Percentiles rank a stretch among this genome's conserved stretches.
These are phyloP conservation scores for Kurtzmaniella fragi DNA, from an alignment of 805 yeast genomes.

Conservation along the genomic window DNA sequence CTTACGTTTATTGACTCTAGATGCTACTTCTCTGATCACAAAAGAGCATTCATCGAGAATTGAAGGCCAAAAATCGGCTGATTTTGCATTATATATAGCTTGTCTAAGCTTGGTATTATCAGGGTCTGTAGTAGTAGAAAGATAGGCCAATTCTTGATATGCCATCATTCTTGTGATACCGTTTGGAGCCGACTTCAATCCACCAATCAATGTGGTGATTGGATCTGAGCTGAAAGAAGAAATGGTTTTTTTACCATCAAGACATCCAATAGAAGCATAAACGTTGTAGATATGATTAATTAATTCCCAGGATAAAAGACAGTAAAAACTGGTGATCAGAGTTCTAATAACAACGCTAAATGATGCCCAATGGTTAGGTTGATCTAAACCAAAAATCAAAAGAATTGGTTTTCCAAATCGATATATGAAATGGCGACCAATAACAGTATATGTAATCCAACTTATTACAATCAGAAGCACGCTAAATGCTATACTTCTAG, in stretches of 20 bases:
- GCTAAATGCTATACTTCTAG: conserved; percentile 33
- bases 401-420: conserved; percentile 5
- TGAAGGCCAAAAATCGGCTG: conserved; percentile 48
- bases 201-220: conserved; percentile 57
- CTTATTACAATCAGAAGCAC: conserved; percentile 19
- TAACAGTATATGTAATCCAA: conserved; percentile 32
- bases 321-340: conserved; percentile 14
- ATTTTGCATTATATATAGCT: conserved; percentile 48
- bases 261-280: conserved; percentile 66
- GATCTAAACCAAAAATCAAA: conserved; percentile 24
- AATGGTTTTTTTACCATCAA: conserved; percentile 60
- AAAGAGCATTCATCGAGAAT: conserved; percentile 57
- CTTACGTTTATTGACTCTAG: conserved; percentile 25
- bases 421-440: too few relatives aligned
- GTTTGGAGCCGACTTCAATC: conserved; percentile 40
- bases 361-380: neutral
- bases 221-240: conserved; percentile 58
- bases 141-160: conserved; percentile 68
- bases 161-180: conserved; percentile 51
- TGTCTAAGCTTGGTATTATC: conserved; percentile 42
- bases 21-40: conserved; percentile 46
- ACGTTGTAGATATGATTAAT: conserved; percentile 56
- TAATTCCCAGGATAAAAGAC: conserved; percentile 46
- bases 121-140: conserved; percentile 45
- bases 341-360: neutral